These are phyloP conservation scores for Syzygium malaccense DNA, from an alignment of 441 rosid species.

Conservation along the genomic window DNA sequence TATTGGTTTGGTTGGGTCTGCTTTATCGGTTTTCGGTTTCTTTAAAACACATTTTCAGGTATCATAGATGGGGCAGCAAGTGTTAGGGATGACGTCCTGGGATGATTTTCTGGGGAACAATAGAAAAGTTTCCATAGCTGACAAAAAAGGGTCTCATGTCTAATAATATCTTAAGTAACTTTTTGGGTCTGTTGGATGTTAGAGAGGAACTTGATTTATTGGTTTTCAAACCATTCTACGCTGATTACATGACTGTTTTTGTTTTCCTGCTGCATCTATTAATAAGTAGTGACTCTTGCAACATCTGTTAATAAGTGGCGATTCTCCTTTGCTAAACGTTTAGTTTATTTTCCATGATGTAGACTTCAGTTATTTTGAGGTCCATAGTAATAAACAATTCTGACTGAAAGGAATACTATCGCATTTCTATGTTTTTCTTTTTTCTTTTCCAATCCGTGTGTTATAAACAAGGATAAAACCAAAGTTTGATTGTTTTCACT, in stretches of 20 bases:
- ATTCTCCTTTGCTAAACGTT: not conserved
- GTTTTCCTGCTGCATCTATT: not conserved
- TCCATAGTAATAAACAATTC: not conserved
- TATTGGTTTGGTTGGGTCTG: not conserved
- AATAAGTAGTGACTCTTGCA: not conserved
- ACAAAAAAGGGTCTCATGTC: not conserved
- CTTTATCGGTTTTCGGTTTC: not conserved
- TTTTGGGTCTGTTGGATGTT: not conserved
- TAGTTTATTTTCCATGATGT: not conserved
- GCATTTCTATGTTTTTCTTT: not conserved
- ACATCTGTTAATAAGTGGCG: not conserved
- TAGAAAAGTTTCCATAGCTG: not conserved
- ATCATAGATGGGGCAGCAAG: not conserved
- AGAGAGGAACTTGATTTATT: not conserved
- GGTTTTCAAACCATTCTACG: not conserved
- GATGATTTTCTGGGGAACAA: not conserved
- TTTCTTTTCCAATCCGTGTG: not conserved
- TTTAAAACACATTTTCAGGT: not conserved
- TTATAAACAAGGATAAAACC: not conserved
- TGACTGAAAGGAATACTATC: not conserved
- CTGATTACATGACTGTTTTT: not conserved
- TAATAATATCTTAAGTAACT: not conserved
- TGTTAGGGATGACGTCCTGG: not conserved
- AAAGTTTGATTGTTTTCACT: not conserved
- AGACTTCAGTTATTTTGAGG: not conserved